Percentiles rank a stretch among this genome's conserved stretches.
Conservation (phyloP, 306 rosid genomes). For the Neltuma alba region DNA sequence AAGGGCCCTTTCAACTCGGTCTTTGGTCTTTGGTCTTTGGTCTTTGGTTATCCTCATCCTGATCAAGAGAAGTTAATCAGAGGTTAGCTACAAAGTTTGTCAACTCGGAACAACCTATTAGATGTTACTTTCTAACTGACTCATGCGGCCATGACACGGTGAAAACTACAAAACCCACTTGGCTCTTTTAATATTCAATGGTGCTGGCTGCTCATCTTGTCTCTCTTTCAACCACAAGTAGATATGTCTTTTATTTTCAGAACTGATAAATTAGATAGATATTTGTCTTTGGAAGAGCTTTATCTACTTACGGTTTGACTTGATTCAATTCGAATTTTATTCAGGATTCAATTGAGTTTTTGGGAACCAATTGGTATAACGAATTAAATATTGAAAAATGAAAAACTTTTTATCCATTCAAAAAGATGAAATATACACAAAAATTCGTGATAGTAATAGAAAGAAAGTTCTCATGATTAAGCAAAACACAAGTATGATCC, state of each 20-base stretch:
- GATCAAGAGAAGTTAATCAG: neutral
- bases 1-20: neutral
- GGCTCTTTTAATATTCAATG: neutral
- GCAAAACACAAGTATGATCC: neutral
- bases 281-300: neutral
- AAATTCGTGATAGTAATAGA: neutral
- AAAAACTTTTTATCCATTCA: neutral
- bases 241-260: no score
- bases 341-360: no score
- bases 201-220: neutral
- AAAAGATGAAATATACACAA: neutral
- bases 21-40: no score
- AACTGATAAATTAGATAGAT: neutral
- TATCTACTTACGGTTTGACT: neutral
- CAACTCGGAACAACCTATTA: neutral
- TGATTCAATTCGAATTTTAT: neutral
- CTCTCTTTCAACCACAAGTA: neutral
- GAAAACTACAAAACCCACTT: conserved; percentile 5
- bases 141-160: neutral
- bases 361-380: neutral
- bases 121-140: neutral
- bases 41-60: neutral
- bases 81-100: no score
- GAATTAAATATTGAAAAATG: no score
- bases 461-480: neutral